Base-by-base conservation (phyloP, 495 filamentous ascomycete species). In the Acidomyces sp. region DNA sequence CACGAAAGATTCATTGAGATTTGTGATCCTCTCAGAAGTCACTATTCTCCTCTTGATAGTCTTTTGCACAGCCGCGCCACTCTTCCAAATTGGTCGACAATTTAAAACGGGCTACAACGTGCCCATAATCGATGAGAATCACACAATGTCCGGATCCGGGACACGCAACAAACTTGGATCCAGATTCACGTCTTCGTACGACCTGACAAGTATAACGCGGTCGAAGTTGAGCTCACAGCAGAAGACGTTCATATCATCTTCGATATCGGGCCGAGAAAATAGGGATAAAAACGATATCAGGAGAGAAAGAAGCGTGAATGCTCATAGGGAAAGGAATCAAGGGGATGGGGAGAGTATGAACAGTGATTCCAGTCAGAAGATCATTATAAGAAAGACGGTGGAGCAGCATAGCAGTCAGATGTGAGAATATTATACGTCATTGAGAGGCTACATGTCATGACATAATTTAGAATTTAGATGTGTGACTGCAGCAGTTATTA, bases 21-120 rank as follows among this genome's bases (percentile, higher is more conserved):
- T 34, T 17, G 31, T 15, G 13, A 13, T 34, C 31, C n/a, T 17
- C 6, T 15, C 31, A 6, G 31, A 34, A 13, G n/a, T 34, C 31
- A 34, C 31, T 17, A n/a, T 34, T 17, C 31, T 34, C 31, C 19
- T 34, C 31, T 17, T 34, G n/a, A 34, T 34, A n/a, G 19, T 34
- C 31, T 34, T 15, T 17, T 34, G 31, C 31, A 34, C 31, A n/a
- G 31, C 31, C 6, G 31, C 31, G 6, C 31, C 31, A n/a, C n/a
- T 34, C 5, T 34, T 34, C 31, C 31, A 34, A 34, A 34, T 34
- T 17, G 31, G 31, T 17, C 31, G 31, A 6, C 31, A 17, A n/a
- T 34, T 34, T 17, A n/a, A 34, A 34, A 34, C 31, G 7, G 31
- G 31, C 31, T 34, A 34, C 31, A 34, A 34, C 31, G 31, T 17